These are phyloP conservation scores for Penicillium sp. DNA, from an alignment of 2,329 filamentous ascomycete species.

Conservation along the genomic window DNA sequence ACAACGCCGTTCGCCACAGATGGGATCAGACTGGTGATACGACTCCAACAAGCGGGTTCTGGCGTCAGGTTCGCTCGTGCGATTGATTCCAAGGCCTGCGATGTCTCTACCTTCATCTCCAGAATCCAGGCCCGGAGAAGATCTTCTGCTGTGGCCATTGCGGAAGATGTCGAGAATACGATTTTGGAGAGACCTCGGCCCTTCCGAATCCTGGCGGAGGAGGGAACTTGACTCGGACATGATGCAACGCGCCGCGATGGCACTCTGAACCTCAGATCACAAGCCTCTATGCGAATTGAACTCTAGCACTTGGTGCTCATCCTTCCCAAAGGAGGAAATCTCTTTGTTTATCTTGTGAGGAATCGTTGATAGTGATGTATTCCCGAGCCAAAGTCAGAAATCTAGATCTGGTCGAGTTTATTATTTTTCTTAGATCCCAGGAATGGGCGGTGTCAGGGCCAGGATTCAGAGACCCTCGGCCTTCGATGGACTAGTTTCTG, in stretches of 20 bases:
- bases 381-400: too few species aligned
- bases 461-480: not conserved
- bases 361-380: too few species aligned
- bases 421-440: too few species aligned
- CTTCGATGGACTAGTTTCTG: not conserved
- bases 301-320: not conserved
- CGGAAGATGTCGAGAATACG: conserved; percentile 29
- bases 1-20: conserved; percentile 46
- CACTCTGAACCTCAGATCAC: not conserved
- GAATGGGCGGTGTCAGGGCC: too few species aligned
- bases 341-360: too few species aligned
- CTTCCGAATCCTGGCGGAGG: conserved; percentile 16
- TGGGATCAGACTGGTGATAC: conserved; percentile 32
- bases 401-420: too few species aligned
- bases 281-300: not conserved
- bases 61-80: conserved; percentile 22
- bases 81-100: conserved; percentile 8
- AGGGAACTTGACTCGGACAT: conserved; percentile 27
- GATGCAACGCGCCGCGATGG: conserved; percentile 4
- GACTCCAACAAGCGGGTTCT: conserved; percentile 36
- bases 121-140: conserved; percentile 7
- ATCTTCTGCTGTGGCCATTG: conserved; percentile 10
- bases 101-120: not conserved
- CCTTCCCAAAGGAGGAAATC: conserved; percentile 3
- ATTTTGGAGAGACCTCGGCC: conserved; percentile 27